Evolutionary conservation across 1,139 yeast species (phyloP), one percentile per base, ranked within the genome.

Genomic region (Geotrichum australiense): DNA sequence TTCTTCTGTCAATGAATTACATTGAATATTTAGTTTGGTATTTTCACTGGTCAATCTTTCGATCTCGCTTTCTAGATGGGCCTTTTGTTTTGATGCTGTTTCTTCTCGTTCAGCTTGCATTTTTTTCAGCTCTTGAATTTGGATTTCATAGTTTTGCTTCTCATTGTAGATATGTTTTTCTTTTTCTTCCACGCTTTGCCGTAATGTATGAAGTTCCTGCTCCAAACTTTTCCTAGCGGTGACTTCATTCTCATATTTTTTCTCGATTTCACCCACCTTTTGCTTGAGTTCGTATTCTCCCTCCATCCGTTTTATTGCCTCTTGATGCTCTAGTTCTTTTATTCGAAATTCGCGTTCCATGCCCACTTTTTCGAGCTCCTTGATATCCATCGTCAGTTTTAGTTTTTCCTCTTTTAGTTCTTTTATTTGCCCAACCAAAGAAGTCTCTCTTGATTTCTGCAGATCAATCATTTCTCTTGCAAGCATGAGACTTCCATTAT

Each of bases 351-450:
- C 37, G 11, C 31, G 26, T 15, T 35, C 35, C 35, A 31, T 31
- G 14, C 15, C 12, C 6, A 6, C 35, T 14, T 39, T 35, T 14
- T 23, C 28, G 16, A 42, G 32, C 23, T 43, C 46, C 27, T 40
- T 27, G 11, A 39, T 28, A 8, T 37, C 37, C 7, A 70, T 50
- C 41, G 69, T 71, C 53, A 65, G 68, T 43, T 66, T 50, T 3
- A 44, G 41, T 21, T 43, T 47, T 14, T 51, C 53, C 8, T 50
- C 49, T 43, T 43, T 44, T 15, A 51, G 42, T 5, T 49, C 33
- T 16, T 32, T 34, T 3, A 52, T 36, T 28, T 49, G 53, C 8
- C 28, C 20, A 21, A 45, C 41, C 18, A 45, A 36, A 15, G 26
- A 23, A 10, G 28, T 21, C 14, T 42, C 45, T 37, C 45, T 19